A percentile compares a stretch with the other conserved stretches of the same genome.
Conservation (phyloP, 2,329 filamentous ascomycete genomes). For the Fragosphaeria purpurea region DNA sequence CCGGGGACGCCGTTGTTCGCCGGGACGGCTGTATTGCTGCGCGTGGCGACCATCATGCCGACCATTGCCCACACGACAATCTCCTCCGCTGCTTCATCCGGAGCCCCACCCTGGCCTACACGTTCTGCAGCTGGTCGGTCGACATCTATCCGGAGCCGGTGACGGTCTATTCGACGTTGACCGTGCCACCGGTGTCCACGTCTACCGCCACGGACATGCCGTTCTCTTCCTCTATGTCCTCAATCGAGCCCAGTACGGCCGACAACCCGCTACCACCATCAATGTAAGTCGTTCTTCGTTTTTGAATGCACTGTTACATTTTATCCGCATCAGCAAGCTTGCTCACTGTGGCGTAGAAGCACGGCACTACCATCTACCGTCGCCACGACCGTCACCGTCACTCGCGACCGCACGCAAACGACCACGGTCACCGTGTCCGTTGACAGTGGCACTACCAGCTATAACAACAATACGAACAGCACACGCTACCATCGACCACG, state of each 20-base stretch:
- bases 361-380: too few species aligned
- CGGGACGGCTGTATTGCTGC: neutral
- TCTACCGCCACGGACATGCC: neutral
- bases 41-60: too few species aligned
- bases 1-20: neutral
- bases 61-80: conserved; percentile 12
- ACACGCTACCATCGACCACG: too few species aligned
- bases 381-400: neutral
- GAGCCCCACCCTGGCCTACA: conserved; percentile 7
- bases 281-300: too few species aligned
- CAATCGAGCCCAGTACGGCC: too few species aligned
- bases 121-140: conserved; percentile 10
- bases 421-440: neutral
- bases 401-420: neutral
- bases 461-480: too few species aligned
- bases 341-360: too few species aligned
- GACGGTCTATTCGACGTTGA: conserved; percentile 7
- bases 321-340: too few species aligned
- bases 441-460: too few species aligned
- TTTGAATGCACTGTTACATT: neutral
- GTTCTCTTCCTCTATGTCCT: too few species aligned
- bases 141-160: conserved; percentile 7
- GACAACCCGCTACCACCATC: too few species aligned
- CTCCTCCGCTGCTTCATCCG: conserved; percentile 8
- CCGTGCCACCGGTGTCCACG: neutral